Evolutionary conservation across 1,284 basidiomycete species (phyloP).

Genomic region (Melampsora abietis-canadensis): DNA sequence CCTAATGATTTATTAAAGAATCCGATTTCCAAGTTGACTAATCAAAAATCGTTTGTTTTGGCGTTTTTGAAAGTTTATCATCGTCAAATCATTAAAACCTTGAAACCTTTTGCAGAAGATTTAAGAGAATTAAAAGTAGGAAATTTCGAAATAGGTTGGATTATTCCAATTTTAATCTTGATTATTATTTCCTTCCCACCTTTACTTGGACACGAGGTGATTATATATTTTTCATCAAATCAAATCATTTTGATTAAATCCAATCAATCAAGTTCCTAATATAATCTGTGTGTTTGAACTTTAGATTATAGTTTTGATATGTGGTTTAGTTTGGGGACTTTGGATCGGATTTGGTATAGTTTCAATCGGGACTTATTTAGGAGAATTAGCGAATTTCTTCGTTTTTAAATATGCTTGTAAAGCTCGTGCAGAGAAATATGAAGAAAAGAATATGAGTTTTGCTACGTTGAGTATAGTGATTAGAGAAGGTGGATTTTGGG

Average conservation of each 20-base stretch:
- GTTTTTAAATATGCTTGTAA: slow-evolving; percentile 54
- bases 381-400: slow-evolving; percentile 52
- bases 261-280: not conserved
- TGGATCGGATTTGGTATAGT: slow-evolving; percentile 53
- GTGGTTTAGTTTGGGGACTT: slow-evolving; percentile 55
- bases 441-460: slow-evolving; percentile 53
- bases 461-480: slow-evolving; percentile 53
- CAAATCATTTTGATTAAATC: not conserved
- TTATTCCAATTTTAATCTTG: slow-evolving; percentile 52
- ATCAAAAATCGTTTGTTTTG: no score
- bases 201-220: slow-evolving; percentile 52
- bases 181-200: slow-evolving; percentile 56
- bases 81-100: slow-evolving; percentile 19
- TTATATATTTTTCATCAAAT: not conserved
- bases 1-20: not conserved
- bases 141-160: slow-evolving; percentile 49
- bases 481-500: slow-evolving; percentile 52
- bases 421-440: slow-evolving; percentile 51
- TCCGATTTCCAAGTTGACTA: not conserved
- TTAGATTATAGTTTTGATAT: slow-evolving; percentile 47
- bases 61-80: slow-evolving; percentile 39
- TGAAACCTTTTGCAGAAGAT: not conserved
- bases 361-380: slow-evolving; percentile 50
- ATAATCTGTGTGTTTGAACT: not conserved
- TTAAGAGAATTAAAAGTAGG: slow-evolving; percentile 20